Base-by-base conservation (phyloP, 202 grass and related monocot species). In the Eragrostis tef region DNA sequence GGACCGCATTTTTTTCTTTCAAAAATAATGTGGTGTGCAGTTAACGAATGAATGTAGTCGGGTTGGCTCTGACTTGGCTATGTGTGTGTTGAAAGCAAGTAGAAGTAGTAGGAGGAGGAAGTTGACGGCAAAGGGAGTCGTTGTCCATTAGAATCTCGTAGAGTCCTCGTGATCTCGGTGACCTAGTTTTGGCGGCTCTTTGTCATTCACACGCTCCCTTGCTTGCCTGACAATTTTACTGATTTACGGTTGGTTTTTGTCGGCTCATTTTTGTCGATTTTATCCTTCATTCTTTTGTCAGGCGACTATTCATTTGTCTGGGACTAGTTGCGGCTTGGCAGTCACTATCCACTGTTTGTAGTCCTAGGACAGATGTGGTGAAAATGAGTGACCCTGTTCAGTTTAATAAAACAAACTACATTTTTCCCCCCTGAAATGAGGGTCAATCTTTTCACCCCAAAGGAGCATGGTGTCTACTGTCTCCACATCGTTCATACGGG, bases 71-170 rank as follows among this genome's bases (percentile, higher is more conserved):
- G n/a, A 11, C 48, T 49, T 46, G 29, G 21, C 49, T 59, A 27
- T 62, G 9, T 42, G 47, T 66, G 48, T 22, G 63, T 20, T 69
- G 52, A 58, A 77, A 41, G 81, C 64, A 69, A 44, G 42, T n/a
- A n/a, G n/a, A n/a, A n/a, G n/a, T 24, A 31, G 2, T 39, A 39
- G 34, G 34, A 39, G 34, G 21, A 29, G 41, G 59, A 71, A 7
- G 64, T 71, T 81, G 73, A 82, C 65, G 48, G 79, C 56, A 64
- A 83, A 81, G 51, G 27, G 29, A 13, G 60, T 67, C 61, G 25
- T 58, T 17, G 56, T 20, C 79, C 73, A 41, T 65, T 67, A n/a
- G 49, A 78, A 78, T 78, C 47, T 49, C 64, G 22, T 64, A n/a
- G 85, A 80, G 64, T 45, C 51, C 49, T 19, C 2, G 2, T n/a